Base-by-base conservation (phyloP, 2,329 filamentous ascomycete genomes). In the Clonostachys solani region DNA sequence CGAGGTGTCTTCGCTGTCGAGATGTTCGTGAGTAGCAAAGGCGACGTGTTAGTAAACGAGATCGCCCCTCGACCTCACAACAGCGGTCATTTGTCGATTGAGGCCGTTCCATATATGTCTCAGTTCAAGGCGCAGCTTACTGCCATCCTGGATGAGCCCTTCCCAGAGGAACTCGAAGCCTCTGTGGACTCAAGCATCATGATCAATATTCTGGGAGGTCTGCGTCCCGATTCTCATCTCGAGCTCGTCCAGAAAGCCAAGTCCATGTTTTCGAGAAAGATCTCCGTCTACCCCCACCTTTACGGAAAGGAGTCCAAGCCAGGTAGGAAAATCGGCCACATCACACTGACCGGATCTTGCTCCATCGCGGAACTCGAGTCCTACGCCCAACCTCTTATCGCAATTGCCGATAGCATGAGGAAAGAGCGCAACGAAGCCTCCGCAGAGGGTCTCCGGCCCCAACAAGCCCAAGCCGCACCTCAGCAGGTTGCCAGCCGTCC, bases 1-100 rank as follows among this genome's bases (percentile, higher is more conserved):
- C 86, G 94, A 52, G 94, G 94, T 53, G 89, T 96, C 33, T 99
- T 96, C 66, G 94, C 92, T 1, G 92, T 97, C 0, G 94, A 99
- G 69, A 89, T 97, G 83, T 99, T 99, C 68, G 69, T 97, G 5
- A n/a, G 9, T 38, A 18, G 10, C 33, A 13, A 44, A 75, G 73
- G 77, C 49, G 72, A 73, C 2, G 75, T 96, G 2, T 69, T 95
- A 49, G 78, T 96, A 56, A 96, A 95, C 65, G 91, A 96, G 68
- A 86, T 95, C 43, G 51, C 47, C 33, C 47, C 46, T 5, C 16
- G 43, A 3, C 51, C 49, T 29, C 92, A 96, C 69, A 96, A 96
- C 71, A 95, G 89, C 0, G 94, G 94, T 1, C 94, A 97, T 68
- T 92, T 92, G 68, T 95, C 89, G 4, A 97, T 97, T 54, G 92